phyloP scores from a whole-genome alignment of 306 rosid genomes.

The Citrullus colocynthis region DNA sequence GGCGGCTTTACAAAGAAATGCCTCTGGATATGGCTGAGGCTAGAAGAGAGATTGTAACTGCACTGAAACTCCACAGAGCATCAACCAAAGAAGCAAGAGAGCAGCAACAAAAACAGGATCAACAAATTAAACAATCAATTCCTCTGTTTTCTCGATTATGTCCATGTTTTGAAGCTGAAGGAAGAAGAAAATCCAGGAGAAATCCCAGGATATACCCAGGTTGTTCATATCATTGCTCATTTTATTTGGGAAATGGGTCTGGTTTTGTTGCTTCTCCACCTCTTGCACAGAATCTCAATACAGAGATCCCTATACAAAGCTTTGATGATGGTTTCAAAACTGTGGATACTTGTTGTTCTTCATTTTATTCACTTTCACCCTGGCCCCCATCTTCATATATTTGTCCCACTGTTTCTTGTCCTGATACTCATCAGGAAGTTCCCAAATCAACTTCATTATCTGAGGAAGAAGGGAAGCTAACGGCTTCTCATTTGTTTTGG shows the following conservation, averaged over 20 bases:
- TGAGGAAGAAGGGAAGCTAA: background rate
- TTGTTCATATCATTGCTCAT: background rate
- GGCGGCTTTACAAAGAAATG: conserved; percentile 64
- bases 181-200: conserved; percentile 37
- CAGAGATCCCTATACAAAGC: conserved; percentile 56
- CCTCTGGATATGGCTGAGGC: conserved; percentile 89
- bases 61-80: conserved; percentile 84
- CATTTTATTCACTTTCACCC: conserved; percentile 18
- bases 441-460: background rate
- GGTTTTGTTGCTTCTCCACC: conserved; percentile 23
- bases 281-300: conserved; percentile 33
- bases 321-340: conserved; percentile 54
- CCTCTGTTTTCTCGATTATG: conserved; percentile 5
- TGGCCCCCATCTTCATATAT: conserved; percentile 37
- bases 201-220: conserved; percentile 25
- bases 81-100: conserved; percentile 68
- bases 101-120: conserved; percentile 28
- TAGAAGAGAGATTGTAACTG: conserved; percentile 78
- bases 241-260: background rate
- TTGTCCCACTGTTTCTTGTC: conserved; percentile 23
- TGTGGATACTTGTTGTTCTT: conserved; percentile 24
- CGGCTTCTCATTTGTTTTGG: conserved; percentile 18
- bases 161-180: conserved; percentile 27
- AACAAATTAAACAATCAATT: conserved; percentile 16
- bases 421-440: conserved; percentile 27